Evolutionary conservation across 1,284 basidiomycete species (phyloP).

Genomic region (Sporisorium iseilematis-ciliati): DNA sequence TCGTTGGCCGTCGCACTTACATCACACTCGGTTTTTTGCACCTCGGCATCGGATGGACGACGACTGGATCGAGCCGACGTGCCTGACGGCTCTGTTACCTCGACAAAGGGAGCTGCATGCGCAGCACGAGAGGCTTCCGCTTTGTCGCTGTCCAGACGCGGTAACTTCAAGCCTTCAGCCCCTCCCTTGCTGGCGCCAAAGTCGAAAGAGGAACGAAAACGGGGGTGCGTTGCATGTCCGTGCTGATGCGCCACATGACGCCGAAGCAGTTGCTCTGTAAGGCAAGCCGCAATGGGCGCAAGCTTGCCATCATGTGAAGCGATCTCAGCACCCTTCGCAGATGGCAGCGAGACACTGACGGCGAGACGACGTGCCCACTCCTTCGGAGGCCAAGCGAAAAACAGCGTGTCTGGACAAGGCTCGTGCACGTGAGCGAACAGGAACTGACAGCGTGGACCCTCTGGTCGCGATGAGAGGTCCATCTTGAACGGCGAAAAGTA

Average conservation of each 20-base stretch:
- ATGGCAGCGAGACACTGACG: slow-evolving; percentile 26
- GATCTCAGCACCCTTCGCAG: slow-evolving; percentile 17
- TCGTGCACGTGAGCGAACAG: slow-evolving; percentile 39
- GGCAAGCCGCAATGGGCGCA: slow-evolving; percentile 22
- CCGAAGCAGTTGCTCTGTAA: slow-evolving; percentile 25
- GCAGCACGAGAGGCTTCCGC: not conserved
- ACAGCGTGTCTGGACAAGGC: slow-evolving; percentile 39
- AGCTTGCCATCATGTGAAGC: slow-evolving; percentile 23
- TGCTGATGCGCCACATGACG: slow-evolving; percentile 24
- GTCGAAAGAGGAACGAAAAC: slow-evolving; percentile 37
- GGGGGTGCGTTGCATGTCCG: not conserved
- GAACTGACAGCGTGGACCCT: slow-evolving; percentile 40
- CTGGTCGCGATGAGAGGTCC: slow-evolving; percentile 17
- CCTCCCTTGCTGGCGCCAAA: slow-evolving; percentile 8
- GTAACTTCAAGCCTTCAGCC: not conserved
- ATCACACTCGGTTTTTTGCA: not conserved
- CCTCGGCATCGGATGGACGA: slow-evolving; percentile 10
- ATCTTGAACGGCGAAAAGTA: slow-evolving; percentile 37
- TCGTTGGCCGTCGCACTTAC: not conserved
- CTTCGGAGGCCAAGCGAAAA: slow-evolving; percentile 38
- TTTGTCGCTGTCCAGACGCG: not conserved
- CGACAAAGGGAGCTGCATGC: slow-evolving; percentile 4
- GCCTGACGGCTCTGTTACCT: slow-evolving; percentile 7
- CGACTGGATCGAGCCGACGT: slow-evolving; percentile 22
- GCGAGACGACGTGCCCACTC: slow-evolving; percentile 27